Percentiles rank a stretch among this genome's conserved stretches.
Conservation (phyloP, 495 filamentous ascomycete genomes). For the Hyaloscypha variabilis region DNA sequence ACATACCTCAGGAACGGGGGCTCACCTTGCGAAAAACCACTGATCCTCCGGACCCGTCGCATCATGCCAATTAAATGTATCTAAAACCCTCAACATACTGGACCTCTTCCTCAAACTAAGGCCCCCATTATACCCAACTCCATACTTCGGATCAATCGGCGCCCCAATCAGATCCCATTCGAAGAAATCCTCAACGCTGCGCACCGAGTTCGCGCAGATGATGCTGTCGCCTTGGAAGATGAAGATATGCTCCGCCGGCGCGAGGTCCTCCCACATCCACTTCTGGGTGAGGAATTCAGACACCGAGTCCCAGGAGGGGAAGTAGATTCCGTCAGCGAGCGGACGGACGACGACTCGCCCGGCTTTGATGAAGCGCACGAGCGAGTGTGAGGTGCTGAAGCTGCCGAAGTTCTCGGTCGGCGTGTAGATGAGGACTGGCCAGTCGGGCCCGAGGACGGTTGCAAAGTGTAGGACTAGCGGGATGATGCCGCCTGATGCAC, state of each 20-base stretch:
- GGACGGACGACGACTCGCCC: conserved; percentile 18
- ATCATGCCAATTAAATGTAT: conserved; percentile 12
- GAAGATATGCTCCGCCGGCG: conserved; percentile 27
- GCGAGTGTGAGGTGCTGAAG: conserved; percentile 22
- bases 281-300: conserved; percentile 22
- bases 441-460: conserved; percentile 37
- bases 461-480: conserved; percentile 35
- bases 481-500: conserved; percentile 18
- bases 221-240: conserved; percentile 29
- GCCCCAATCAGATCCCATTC: conserved; percentile 32
- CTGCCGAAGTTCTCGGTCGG: conserved; percentile 17
- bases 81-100: conserved; percentile 23
- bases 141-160: conserved; percentile 14
- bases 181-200: conserved; percentile 31
- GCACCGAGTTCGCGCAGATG: conserved; percentile 21
- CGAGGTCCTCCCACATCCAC: conserved; percentile 28
- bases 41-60: conserved; percentile 25
- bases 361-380: conserved; percentile 9
- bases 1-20: background rate
- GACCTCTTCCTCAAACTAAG: conserved; percentile 29
- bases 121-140: conserved; percentile 30
- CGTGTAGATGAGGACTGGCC: conserved; percentile 37
- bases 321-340: conserved; percentile 22
- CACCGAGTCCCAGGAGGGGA: conserved; percentile 25
- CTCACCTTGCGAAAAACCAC: conserved; percentile 27